Conservation (phyloP, 2,329 filamentous ascomycete genomes). For the Sarocladium kiliense region DNA sequence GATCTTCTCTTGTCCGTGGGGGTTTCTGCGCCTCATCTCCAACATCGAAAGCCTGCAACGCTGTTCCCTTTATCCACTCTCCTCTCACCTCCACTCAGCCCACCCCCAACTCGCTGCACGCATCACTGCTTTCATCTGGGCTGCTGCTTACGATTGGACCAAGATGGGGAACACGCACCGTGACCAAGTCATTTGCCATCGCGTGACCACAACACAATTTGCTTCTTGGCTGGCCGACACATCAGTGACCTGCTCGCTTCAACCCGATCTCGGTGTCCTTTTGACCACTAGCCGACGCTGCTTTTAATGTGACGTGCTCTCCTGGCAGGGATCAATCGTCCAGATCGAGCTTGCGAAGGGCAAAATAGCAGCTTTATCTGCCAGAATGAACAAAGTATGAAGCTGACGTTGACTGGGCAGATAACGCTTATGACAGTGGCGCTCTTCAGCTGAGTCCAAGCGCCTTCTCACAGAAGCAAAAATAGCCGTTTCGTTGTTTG, state of each 20-base stretch:
- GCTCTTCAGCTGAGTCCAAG: background rate
- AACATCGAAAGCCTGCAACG: background rate
- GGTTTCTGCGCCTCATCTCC: background rate
- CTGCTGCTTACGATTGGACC: background rate
- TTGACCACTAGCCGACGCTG: background rate
- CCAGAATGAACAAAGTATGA: too few relatives aligned
- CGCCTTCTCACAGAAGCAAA: background rate
- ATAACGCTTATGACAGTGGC: background rate
- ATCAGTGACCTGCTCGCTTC: background rate
- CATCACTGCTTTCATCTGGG: background rate
- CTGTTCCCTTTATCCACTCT: background rate
- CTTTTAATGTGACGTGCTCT: background rate
- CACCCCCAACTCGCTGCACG: constrained; percentile 1
- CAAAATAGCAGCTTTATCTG: background rate
- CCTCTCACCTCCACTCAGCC: background rate
- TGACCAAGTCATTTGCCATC: background rate
- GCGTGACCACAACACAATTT: background rate
- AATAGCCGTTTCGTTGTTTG: background rate
- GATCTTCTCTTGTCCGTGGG: constrained; percentile 9
- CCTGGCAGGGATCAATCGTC: background rate
- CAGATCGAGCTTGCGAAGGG: too few relatives aligned
- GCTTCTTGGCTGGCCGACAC: constrained; percentile 5
- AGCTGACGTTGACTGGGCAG: background rate
- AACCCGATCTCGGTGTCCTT: background rate
- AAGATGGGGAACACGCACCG: background rate